Conservation (phyloP, 2,329 filamentous ascomycete genomes). For the Pseudogymnoascus sp. region DNA sequence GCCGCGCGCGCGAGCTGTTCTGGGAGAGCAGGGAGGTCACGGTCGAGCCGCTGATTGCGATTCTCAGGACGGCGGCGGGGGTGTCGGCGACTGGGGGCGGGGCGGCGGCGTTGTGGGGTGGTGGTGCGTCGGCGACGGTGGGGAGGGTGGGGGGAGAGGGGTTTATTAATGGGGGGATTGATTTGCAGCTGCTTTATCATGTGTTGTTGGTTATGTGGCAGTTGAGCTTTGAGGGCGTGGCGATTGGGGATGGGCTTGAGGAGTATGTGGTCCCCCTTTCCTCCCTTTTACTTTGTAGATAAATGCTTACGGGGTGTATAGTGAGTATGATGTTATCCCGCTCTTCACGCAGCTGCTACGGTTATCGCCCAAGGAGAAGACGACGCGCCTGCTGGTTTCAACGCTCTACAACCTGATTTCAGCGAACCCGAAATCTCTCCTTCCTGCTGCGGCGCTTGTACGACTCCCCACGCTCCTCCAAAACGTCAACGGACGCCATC, state of each 20-base stretch:
- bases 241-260: slow-evolving; percentile 67
- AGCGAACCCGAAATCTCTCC: slow-evolving; percentile 59
- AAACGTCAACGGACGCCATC: slow-evolving; percentile 53
- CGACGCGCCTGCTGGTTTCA: slow-evolving; percentile 80
- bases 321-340: slow-evolving; percentile 85
- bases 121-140: slow-evolving; percentile 32
- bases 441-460: slow-evolving; percentile 79
- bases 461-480: slow-evolving; percentile 63
- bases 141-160: slow-evolving; percentile 57
- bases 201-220: slow-evolving; percentile 93
- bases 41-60: slow-evolving; percentile 69
- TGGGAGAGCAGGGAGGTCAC: slow-evolving; percentile 89
- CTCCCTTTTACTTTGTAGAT: neutral
- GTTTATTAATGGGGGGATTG: slow-evolving; percentile 69
- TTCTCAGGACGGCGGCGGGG: slow-evolving; percentile 71
- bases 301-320: slow-evolving; percentile 33
- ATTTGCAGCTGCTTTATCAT: slow-evolving; percentile 87
- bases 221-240: slow-evolving; percentile 83
- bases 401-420: slow-evolving; percentile 80
- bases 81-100: slow-evolving; percentile 56
- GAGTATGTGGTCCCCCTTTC: slow-evolving; percentile 48
- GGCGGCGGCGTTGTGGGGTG: slow-evolving; percentile 53
- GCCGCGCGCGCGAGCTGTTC: slow-evolving; percentile 68
- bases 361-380: slow-evolving; percentile 95
- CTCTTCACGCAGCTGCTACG: slow-evolving; percentile 89